Conservation (phyloP, 352 stramenopile genomes). For the Pythium sukuiense region DNA sequence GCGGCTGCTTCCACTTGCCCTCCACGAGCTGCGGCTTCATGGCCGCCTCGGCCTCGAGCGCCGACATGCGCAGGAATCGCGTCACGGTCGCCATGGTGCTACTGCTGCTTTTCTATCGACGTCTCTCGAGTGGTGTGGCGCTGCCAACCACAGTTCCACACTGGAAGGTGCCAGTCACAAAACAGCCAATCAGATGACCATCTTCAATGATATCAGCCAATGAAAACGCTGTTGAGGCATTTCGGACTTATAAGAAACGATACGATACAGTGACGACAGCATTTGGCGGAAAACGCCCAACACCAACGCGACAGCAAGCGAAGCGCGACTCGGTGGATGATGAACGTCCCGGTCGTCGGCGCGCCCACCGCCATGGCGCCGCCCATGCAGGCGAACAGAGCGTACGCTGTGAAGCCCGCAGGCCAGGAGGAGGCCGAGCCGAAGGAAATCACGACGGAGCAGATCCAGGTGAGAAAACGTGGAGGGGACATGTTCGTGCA, state of each 20-base stretch:
- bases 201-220: conserved; percentile 25
- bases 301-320: conserved; percentile 7
- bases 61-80: conserved; percentile 76
- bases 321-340: conserved; percentile 2
- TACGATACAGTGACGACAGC: not conserved
- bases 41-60: conserved; percentile 67
- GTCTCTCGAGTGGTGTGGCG: not conserved
- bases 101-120: conserved; percentile 6
- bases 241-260: conserved; percentile 4
- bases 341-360: conserved; percentile 11
- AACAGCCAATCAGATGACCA: conserved; percentile 29
- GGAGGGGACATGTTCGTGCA: not conserved
- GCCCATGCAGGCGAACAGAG: conserved; percentile 15
- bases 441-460: conserved; percentile 78
- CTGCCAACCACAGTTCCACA: conserved; percentile 19
- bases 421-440: conserved; percentile 40
- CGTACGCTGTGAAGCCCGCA: conserved; percentile 21
- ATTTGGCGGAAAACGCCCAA: not conserved
- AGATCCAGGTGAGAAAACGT: conserved; percentile 63
- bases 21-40: conserved; percentile 80
- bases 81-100: conserved; percentile 40
- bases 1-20: conserved; percentile 84
- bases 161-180: conserved; percentile 13
- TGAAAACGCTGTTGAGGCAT: conserved; percentile 11
- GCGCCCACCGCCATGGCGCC: conserved; percentile 5